Percentiles rank a stretch among this genome's conserved stretches.
Conservation (phyloP, 202 grass and related monocot genomes). For the Schoenoplectus tabernaemontani region DNA sequence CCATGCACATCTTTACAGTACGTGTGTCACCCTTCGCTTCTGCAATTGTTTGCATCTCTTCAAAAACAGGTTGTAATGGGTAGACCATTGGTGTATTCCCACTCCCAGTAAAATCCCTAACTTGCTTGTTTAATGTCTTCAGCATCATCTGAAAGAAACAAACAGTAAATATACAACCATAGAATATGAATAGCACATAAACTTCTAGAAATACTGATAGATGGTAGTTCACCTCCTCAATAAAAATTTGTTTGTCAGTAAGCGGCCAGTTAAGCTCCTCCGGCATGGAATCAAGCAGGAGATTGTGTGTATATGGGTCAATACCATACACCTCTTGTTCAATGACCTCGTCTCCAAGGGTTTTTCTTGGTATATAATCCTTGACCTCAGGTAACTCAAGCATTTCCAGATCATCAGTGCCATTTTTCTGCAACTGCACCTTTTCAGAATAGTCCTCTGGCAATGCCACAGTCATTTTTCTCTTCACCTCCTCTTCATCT, state of each 20-base stretch:
- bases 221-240: slow-evolving; percentile 67
- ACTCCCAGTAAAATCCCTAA: slow-evolving; percentile 70
- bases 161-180: slow-evolving; percentile 12
- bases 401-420: slow-evolving; percentile 51
- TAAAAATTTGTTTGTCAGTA: slow-evolving; percentile 68
- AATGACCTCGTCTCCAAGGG: slow-evolving; percentile 60
- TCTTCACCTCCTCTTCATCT: slow-evolving; percentile 80
- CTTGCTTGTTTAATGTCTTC: slow-evolving; percentile 89
- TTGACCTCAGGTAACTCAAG: slow-evolving; percentile 90
- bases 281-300: slow-evolving; percentile 78
- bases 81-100: slow-evolving; percentile 94
- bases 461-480: slow-evolving; percentile 86
- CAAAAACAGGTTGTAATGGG: slow-evolving; percentile 65
- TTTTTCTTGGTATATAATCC: slow-evolving; percentile 85
- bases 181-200: slow-evolving; percentile 17
- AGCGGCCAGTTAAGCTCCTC: slow-evolving; percentile 52
- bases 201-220: slow-evolving; percentile 12
- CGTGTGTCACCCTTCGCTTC: slow-evolving; percentile 56
- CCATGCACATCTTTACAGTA: slow-evolving; percentile 60
- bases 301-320: slow-evolving; percentile 97
- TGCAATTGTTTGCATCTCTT: slow-evolving; percentile 68
- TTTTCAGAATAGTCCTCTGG: slow-evolving; percentile 96
- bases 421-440: slow-evolving; percentile 61
- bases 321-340: slow-evolving; percentile 99
- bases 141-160: slow-evolving; percentile 52